Base-by-base conservation (phyloP, 2,329 filamentous ascomycete genomes). In the Ploettnerulaceae sp. region DNA sequence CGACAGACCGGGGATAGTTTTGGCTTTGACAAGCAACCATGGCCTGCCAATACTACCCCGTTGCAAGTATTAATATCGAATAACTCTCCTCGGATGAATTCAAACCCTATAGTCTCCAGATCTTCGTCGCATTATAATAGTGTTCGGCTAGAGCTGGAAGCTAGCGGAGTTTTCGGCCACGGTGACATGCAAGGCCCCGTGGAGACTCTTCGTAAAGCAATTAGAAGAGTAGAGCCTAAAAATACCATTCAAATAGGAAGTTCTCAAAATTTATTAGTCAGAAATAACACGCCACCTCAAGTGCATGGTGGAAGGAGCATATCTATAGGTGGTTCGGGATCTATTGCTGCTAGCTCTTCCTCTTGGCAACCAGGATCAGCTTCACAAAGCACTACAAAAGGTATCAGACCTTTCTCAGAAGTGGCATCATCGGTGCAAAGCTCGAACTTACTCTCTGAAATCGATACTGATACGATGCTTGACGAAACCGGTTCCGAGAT, bases 391-490 rank as follows among this genome's bases (percentile, higher is more conserved):
- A 33, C 39, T 6, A 21, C 7, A 8, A 15, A 24, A 14, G 12
- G 15, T 17, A 40, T 46, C 24, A 44, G 17, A 29, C 45, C 36
- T 14, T 51, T 48, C 26, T 46, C 45, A 11, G 36, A 24, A 22
- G 22, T 35, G 7, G 5, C 28, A 33, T 39, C 49, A 37, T 21
- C 25, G 7, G 17, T 35, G 33, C 7, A 31, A 22, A 36, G 11
- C 21, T 26, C 43, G 11, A 49, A 46, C 28, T 31, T 49, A 14
- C 31, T 45, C 6, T 33, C 26, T 9, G 42, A 49, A 20, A 15
- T 36, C 11, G 48, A 37, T 5, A 14, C 7, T 2, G 20, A 15
- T 26, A 14, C 4, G 28, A 11, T 44, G 11, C 8, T 28, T 5
- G 15, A 7, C 15, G 18, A 12, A 3, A 11, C 17, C 9, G 20